A percentile compares a stretch with the other conserved stretches of the same genome.
Conservation (phyloP, 331 rosid species). For the Erythrophleum ivorense region DNA sequence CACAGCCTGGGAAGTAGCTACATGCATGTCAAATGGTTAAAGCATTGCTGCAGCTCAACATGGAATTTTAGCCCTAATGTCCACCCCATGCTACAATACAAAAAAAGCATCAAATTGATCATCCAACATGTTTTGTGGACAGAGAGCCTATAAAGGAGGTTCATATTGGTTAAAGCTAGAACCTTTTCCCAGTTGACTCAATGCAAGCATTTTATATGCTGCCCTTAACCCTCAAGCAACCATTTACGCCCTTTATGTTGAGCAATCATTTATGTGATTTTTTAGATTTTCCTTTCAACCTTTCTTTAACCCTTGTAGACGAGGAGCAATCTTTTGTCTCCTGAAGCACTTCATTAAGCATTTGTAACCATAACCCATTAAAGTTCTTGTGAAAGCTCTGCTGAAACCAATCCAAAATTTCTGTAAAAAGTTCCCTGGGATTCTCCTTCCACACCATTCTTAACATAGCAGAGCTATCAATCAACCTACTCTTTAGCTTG, state of each 20-base stretch:
- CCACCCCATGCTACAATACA: neutral
- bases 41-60: neutral
- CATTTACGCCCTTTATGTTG: too few species aligned
- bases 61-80: neutral
- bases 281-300: constrained; percentile 46
- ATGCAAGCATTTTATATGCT: neutral
- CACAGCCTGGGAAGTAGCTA: neutral
- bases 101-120: neutral
- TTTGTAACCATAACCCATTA: constrained; percentile 64
- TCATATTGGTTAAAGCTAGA: neutral
- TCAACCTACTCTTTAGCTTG: constrained; percentile 51
- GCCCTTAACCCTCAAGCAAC: neutral
- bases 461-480: constrained; percentile 61
- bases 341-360: constrained; percentile 61
- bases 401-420: constrained; percentile 84
- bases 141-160: neutral
- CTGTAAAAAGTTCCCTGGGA: constrained; percentile 62
- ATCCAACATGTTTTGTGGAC: neutral
- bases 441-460: constrained; percentile 76
- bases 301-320: constrained; percentile 24
- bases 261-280: constrained; percentile 30
- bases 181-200: neutral
- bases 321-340: constrained; percentile 53
- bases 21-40: neutral
- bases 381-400: constrained; percentile 60